phyloP scores from a whole-genome alignment of 1,284 basidiomycete species.

The Tetrapyrgos nigripes region DNA sequence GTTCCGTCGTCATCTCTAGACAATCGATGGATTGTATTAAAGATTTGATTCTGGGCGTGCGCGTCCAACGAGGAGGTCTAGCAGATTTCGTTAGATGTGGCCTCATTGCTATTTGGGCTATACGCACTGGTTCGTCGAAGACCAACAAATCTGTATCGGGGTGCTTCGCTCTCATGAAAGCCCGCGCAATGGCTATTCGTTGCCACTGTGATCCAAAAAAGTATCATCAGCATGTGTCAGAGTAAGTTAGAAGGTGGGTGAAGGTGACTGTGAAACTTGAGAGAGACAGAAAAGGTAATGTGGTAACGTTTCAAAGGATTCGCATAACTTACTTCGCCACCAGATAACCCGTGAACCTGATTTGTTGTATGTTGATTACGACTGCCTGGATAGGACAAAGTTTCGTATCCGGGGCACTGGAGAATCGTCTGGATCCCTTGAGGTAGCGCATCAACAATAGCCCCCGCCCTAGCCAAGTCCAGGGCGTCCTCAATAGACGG shows the following conservation, averaged over 20 bases:
- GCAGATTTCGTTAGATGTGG: too few relatives aligned
- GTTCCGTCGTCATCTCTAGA: conserved; percentile 60
- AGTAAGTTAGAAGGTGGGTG: conserved; percentile 4
- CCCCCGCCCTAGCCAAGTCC: conserved; percentile 67
- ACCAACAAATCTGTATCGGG: conserved; percentile 80
- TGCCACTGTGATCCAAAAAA: conserved; percentile 70
- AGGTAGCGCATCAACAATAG: conserved; percentile 66
- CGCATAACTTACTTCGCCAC: conserved; percentile 76
- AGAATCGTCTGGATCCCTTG: conserved; percentile 71
- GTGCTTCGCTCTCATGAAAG: conserved; percentile 80
- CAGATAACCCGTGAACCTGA: conserved; percentile 71
- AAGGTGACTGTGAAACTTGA: neutral
- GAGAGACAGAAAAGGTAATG: conserved; percentile 5
- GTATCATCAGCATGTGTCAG: conserved; percentile 15
- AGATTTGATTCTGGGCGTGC: conserved; percentile 79
- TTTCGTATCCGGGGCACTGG: conserved; percentile 64
- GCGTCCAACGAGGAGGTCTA: conserved; percentile 84
- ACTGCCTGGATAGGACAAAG: conserved; percentile 47
- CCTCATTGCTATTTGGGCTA: conserved; percentile 4
- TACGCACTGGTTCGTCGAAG: conserved; percentile 76
- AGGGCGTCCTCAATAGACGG: conserved; percentile 66
- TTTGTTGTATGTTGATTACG: conserved; percentile 29
- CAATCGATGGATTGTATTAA: conserved; percentile 71
- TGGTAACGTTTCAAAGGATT: too few relatives aligned
- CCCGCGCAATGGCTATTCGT: conserved; percentile 80